Base-by-base conservation (phyloP, 805 yeast species). In the Barnettozyma pratensis region DNA sequence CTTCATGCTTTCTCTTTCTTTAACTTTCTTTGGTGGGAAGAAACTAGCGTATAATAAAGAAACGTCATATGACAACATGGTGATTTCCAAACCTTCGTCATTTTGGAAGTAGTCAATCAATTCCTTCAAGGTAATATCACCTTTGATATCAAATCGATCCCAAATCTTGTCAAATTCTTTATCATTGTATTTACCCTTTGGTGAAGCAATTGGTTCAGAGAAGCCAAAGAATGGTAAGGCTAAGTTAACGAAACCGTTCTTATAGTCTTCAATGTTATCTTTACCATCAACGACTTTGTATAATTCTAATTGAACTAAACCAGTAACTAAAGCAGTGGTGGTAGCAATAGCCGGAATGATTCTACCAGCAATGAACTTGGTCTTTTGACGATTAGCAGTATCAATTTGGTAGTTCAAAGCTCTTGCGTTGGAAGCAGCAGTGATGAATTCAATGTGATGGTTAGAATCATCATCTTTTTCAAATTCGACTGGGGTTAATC, bases 301-400 rank as follows among this genome's bases (percentile, higher is more conserved):
- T 49, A 92, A 74, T 70, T 94, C 99, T 56, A 94, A 72, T 61
- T 95, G 87, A 27, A 90, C 95, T 61, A 94, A 75, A 42, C 99
- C 99, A 6, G 99, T 88, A 26, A 94, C 99, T 57, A 91, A 73
- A 8, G 97, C 96, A n/a, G 99, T 94, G 1, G 99, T 94, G 3
- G 99, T 94, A 36, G 99, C 99, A 73, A 94, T 94, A 25, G 99
- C 99, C 12, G 99, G 99, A 57, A 94, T 94, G 57, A 94, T 94
- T 69, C 95, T 84, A 42, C 99, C 99, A 6, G 99, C 99, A 66
- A 94, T 92, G 61, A 92, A 89, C 72, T 94, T 94, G 37, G 99
- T 94, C 72, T 86, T 88, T 45, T 83, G 82, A 54, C 83, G 80
- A 63, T 92, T 97, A 36, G 92, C 97, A 10, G 89, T 73, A 62